Evolutionary conservation across 1,139 yeast species (phyloP).

Genomic region (Meyerozyma athensensis): DNA sequence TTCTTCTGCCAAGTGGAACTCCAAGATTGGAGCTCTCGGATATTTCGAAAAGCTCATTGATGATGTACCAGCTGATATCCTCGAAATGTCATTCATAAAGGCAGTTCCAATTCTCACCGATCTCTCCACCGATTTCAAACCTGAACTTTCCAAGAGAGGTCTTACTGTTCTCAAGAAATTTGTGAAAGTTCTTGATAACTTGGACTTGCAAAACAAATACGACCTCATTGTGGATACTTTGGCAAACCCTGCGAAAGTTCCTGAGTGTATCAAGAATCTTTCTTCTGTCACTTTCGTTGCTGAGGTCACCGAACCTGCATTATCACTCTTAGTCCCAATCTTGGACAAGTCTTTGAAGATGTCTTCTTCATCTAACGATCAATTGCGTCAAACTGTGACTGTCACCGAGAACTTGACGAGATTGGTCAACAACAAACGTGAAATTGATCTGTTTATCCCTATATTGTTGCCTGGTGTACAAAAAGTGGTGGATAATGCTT

Average conservation of each 20-base stretch:
- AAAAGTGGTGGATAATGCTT: conserved; percentile 83
- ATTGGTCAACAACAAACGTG: conserved; percentile 88
- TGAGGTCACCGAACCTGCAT: conserved; percentile 95
- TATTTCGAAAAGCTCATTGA: conserved; percentile 69
- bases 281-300: conserved; percentile 97
- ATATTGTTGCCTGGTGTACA: conserved; percentile 83
- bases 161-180: conserved; percentile 62
- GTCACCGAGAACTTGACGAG: conserved; percentile 95
- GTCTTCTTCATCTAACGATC: conserved; percentile 91
- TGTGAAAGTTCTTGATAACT: conserved; percentile 82
- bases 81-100: conserved; percentile 74
- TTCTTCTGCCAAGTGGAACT: conserved; percentile 91
- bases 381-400: conserved; percentile 92
- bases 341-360: conserved; percentile 84
- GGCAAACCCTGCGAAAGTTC: conserved; percentile 84
- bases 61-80: conserved; percentile 78
- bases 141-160: conserved; percentile 89
- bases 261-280: conserved; percentile 82
- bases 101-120: conserved; percentile 85
- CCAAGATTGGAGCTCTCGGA: conserved; percentile 76
- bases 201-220: conserved; percentile 83
- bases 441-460: conserved; percentile 85
- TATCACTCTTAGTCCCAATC: conserved; percentile 86
- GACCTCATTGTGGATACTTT: conserved; percentile 83
- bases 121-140: conserved; percentile 91